Evolutionary conservation across 2,329 filamentous ascomycete species (phyloP), one percentile per base, ranked within the genome.

Genomic region (Fusarium longipes): DNA sequence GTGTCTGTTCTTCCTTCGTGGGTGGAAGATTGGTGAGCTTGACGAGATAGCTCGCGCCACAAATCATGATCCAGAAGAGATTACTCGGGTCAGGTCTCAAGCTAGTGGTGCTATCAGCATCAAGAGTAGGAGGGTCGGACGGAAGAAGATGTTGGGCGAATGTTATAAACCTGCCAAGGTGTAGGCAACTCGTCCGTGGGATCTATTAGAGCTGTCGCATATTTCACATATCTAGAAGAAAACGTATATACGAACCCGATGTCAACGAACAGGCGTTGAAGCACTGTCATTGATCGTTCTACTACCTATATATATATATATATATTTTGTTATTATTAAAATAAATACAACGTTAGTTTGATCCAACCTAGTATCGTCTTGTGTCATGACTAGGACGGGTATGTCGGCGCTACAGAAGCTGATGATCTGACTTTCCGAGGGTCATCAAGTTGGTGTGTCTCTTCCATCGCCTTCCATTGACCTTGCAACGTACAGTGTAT

Each of bases 21-120:
- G 78, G 1, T 80, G 78, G 78, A 80, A 80, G 66, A 76, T 80
- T 65, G 76, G 73, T 1, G 75, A 79, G 50, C 67, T 77, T 7
- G 60, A 70, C 8, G 76, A 78, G 54, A 70, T 78, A 8, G 70
- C 73, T n/a, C 74, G 73, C 40, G 67, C 74, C 7, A 75, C 67
- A 6, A 68, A 77, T 30, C 72, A 77, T 27, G 68, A 70, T 25
- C 70, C 73, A 0, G 72, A 76, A 14, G 67, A 75, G 11, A 70
- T 77, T 15, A 74, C 75, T 43, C 70, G 68, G 3, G 74, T 77
- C n/a, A 74, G 74, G 59, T 65, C 73, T 1, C 73, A 75, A 8
- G 73, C 73, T 18, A 70, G 74, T 18, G 76, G 77, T 42, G 74
- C 76, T 20, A 50, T 76, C 3, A 71, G 65, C 17, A 67, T 68